A percentile compares a stretch with the other conserved stretches of the same genome.
Evolutionary conservation across 1,139 yeast species (phyloP).

Genomic region (Blastobotrys persicus): DNA sequence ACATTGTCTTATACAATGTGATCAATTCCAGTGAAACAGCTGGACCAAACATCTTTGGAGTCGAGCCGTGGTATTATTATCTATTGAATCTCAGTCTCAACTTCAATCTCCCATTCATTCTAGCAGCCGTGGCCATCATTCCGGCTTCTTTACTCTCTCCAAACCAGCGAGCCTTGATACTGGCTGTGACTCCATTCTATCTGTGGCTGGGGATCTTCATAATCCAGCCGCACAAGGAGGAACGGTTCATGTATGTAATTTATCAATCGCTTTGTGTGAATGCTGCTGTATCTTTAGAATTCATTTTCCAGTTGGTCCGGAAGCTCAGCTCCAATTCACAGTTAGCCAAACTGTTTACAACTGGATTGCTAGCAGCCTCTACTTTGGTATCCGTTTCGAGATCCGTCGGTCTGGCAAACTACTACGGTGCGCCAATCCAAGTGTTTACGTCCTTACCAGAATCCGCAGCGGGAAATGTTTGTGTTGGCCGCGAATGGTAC

Average conservation of each 20-base stretch:
- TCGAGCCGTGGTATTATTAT: slow-evolving; percentile 80
- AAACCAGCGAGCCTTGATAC: slow-evolving; percentile 8
- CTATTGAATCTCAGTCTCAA: slow-evolving; percentile 65
- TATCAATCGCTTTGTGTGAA: slow-evolving; percentile 66
- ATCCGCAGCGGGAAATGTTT: slow-evolving; percentile 54
- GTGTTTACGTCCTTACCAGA: slow-evolving; percentile 28
- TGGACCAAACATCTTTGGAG: slow-evolving; percentile 92
- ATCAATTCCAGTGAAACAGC: slow-evolving; percentile 59
- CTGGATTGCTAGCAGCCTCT: slow-evolving; percentile 14
- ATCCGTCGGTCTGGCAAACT: slow-evolving; percentile 34
- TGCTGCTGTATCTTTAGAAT: slow-evolving; percentile 52
- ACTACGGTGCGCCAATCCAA: slow-evolving; percentile 39
- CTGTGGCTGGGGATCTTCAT: slow-evolving; percentile 69
- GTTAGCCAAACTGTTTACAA: slow-evolving; percentile 3
- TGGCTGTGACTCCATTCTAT: slow-evolving; percentile 42
- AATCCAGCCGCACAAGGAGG: slow-evolving; percentile 89
- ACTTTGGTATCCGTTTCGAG: slow-evolving; percentile 32
- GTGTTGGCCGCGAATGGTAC: slow-evolving; percentile 94
- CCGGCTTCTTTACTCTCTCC: slow-evolving; percentile 15
- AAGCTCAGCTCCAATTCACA: slow-evolving; percentile 13
- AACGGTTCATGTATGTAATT: slow-evolving; percentile 81
- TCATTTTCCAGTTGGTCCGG: slow-evolving; percentile 31
- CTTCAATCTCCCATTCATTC: slow-evolving; percentile 56
- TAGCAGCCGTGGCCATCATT: slow-evolving; percentile 47
- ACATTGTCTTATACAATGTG: slow-evolving; percentile 82